Conservation (phyloP, 2,329 filamentous ascomycete genomes). For the Alternaria sp. region DNA sequence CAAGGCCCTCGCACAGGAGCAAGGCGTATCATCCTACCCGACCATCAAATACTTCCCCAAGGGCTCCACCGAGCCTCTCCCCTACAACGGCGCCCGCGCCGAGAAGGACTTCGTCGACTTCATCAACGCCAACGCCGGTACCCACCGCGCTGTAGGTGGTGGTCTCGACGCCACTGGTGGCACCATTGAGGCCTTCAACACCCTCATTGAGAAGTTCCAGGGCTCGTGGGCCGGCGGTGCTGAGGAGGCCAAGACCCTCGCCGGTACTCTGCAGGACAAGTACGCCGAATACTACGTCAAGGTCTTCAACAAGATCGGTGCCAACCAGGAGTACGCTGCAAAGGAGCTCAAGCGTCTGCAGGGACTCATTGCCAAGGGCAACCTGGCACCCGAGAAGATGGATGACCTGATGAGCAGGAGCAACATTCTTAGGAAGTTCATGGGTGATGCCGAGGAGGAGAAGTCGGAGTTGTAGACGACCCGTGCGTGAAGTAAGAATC, state of each 20-base stretch:
- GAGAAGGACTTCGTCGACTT: slow-evolving; percentile 80
- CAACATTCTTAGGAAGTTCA: slow-evolving; percentile 86
- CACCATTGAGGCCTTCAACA: slow-evolving; percentile 79
- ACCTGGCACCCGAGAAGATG: slow-evolving; percentile 81
- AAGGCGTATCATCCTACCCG: slow-evolving; percentile 85
- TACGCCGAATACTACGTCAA: slow-evolving; percentile 94
- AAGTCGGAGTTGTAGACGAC: slow-evolving; percentile 74
- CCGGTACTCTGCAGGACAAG: slow-evolving; percentile 72
- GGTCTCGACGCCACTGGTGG: slow-evolving; percentile 80
- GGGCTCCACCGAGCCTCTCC: slow-evolving; percentile 73
- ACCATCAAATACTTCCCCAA: slow-evolving; percentile 98
- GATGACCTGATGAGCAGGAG: slow-evolving; percentile 86
- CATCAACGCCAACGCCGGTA: slow-evolving; percentile 88
- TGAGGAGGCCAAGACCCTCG: slow-evolving; percentile 74
- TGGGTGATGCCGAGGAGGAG: slow-evolving; percentile 59
- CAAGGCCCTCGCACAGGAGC: slow-evolving; percentile 76
- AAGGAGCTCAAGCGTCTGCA: slow-evolving; percentile 87
- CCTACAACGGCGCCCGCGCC: slow-evolving; percentile 77
- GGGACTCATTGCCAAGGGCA: slow-evolving; percentile 83
- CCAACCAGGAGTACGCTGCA: slow-evolving; percentile 77
- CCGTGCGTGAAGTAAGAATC: neutral
- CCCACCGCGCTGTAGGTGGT: slow-evolving; percentile 82
- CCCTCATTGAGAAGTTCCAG: slow-evolving; percentile 73
- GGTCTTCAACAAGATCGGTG: slow-evolving; percentile 82
- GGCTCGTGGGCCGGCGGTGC: slow-evolving; percentile 68